Base-by-base conservation (phyloP, 495 filamentous ascomycete genomes). In the Pyronema domesticum region DNA sequence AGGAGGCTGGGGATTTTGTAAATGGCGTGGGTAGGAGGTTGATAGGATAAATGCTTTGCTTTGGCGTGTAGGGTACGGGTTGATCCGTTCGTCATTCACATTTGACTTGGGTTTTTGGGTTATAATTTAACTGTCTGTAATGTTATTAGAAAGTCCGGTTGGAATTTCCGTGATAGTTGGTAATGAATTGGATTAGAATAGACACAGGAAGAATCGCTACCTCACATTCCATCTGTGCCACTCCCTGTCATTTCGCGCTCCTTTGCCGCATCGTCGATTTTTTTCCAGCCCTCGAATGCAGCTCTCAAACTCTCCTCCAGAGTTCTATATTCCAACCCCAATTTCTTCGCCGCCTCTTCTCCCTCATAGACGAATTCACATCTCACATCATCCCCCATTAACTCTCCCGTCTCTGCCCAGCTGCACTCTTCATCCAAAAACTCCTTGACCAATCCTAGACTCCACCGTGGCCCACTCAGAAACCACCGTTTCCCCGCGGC, bases 401-500 rank as follows among this genome's bases (percentile, higher is more conserved):
- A 42, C 39, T 13, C 39, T 17, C 6, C 15, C 39, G 11, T 17
- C 39, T 42, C 7, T 17, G 39, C 39, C 39, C 39, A 42, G 15
- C 15, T 17, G 58, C 80, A 80, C 47, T 77, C 67, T 63, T 84
- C 79, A 18, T 73, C 70, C 51, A 86, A 72, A 34, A 79, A 70
- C 53, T 87, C 75, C 1, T 66, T 75, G 55, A 86, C 72, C 23
- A 80, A 72, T 84, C 81, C 19, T 72, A 74, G 60, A 80, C 80
- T 51, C 74, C 72, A 7, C 83, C 81, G 14, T 57, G 55, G 4
- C 56, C 56, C 39, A 1, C 76, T 72, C 19, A 80, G 64, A 67
- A 89, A 82, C 68, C 85, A 87, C 46, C 85, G 70, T 67, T 88
- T 78, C 30, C 74, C 75, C 5, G 75, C 79, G 11, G 83, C 85